These are phyloP conservation scores for Myxozyma udenii DNA, from an alignment of 805 yeast genomes.

Conservation along the genomic window DNA sequence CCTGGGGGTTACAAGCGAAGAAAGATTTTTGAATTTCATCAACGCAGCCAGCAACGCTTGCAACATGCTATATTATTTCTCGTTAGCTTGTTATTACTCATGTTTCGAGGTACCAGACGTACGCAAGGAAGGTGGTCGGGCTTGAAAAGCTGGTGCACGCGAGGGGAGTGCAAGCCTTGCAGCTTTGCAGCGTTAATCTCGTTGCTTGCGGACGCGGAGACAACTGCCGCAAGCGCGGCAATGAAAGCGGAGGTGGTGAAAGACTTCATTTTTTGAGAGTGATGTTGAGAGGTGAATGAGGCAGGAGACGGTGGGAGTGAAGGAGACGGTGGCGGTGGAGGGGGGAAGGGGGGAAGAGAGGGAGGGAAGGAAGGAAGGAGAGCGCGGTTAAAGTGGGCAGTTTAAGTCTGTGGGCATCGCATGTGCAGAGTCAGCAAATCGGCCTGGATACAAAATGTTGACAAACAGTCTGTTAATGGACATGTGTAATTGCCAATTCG, in stretches of 20 bases:
- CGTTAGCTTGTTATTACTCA: neutral
- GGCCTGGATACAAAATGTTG: no score
- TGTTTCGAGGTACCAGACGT: neutral
- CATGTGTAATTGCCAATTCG: no score
- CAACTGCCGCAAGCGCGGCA: neutral
- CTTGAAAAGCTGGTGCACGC: conserved; percentile 13
- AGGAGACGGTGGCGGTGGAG: neutral
- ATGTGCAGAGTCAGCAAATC: no score
- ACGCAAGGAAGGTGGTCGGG: conserved; percentile 29
- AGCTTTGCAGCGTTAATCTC: no score
- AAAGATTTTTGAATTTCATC: conserved; percentile 17
- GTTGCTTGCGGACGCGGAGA: neutral
- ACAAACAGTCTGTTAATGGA: no score
- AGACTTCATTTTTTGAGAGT: neutral
- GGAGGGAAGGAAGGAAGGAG: neutral
- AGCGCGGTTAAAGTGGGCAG: neutral
- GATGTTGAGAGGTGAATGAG: neutral
- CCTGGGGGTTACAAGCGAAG: conserved; percentile 15
- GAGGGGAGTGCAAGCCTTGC: neutral
- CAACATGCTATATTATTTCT: conserved; percentile 15
- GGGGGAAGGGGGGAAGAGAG: neutral
- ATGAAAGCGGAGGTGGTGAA: neutral
- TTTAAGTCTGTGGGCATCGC: no score
- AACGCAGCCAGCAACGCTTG: conserved; percentile 29
- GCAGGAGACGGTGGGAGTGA: neutral